Evolutionary conservation across 495 filamentous ascomycete species (phyloP).

Genomic region (Podospora pseudocomata): DNA sequence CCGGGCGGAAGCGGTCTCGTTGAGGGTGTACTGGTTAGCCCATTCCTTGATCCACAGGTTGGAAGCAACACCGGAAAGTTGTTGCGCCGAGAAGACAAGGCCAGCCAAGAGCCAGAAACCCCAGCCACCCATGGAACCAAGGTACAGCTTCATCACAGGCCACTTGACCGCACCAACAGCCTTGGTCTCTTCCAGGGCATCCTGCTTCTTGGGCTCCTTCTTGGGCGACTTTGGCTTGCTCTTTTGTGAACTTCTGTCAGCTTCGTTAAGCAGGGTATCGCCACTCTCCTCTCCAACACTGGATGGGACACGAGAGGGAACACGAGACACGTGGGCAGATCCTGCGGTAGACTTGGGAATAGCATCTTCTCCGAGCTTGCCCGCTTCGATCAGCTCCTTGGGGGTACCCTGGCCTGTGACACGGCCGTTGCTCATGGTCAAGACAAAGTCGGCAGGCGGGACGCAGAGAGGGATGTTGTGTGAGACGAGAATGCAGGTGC

Average conservation of each 20-base stretch:
- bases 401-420: slow-evolving; percentile 71
- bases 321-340: slow-evolving; percentile 61
- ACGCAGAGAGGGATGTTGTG: slow-evolving; percentile 87
- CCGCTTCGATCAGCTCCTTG: slow-evolving; percentile 73
- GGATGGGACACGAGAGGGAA: slow-evolving; percentile 72
- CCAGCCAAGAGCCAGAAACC: slow-evolving; percentile 83
- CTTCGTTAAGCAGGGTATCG: slow-evolving; percentile 45
- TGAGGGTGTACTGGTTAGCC: slow-evolving; percentile 56
- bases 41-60: slow-evolving; percentile 94
- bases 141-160: slow-evolving; percentile 77
- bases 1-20: slow-evolving; percentile 19
- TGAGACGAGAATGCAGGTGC: slow-evolving; percentile 95
- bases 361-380: slow-evolving; percentile 77
- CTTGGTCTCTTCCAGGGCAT: slow-evolving; percentile 66
- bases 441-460: slow-evolving; percentile 71
- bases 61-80: slow-evolving; percentile 76
- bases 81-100: slow-evolving; percentile 71
- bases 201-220: slow-evolving; percentile 46
- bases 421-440: slow-evolving; percentile 83
- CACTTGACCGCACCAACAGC: slow-evolving; percentile 81
- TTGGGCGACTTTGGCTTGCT: slow-evolving; percentile 39
- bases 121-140: slow-evolving; percentile 87
- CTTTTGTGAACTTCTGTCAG: slow-evolving; percentile 33
- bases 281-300: slow-evolving; percentile 54
- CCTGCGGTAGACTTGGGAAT: slow-evolving; percentile 61